Evolutionary conservation across 1,139 yeast genomes (phyloP).

Genomic region (Starmera stellimalicola): DNA sequence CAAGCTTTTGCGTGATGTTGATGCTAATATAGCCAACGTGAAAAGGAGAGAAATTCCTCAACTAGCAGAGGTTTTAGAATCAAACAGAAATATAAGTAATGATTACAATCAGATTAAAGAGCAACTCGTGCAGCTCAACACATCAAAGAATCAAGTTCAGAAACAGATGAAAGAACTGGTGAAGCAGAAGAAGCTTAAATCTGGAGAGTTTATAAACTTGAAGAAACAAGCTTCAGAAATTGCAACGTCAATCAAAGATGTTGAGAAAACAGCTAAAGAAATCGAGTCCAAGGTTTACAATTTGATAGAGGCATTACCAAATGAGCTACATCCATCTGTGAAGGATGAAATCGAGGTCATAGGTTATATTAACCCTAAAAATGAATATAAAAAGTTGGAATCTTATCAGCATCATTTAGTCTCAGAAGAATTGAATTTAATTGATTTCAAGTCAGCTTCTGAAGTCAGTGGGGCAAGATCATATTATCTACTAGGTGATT

Average conservation of each 20-base stretch:
- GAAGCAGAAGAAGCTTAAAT: background rate
- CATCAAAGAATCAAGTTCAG: conserved; percentile 5
- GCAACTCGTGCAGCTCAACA: background rate
- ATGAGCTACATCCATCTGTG: conserved; percentile 46
- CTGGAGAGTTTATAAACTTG: conserved; percentile 1
- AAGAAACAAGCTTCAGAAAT: conserved; percentile 10
- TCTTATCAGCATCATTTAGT: conserved; percentile 45
- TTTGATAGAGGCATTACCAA: conserved; percentile 56
- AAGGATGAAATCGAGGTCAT: conserved; percentile 39
- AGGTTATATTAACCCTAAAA: conserved; percentile 38
- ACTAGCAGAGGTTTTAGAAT: conserved; percentile 8
- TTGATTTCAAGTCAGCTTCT: conserved; percentile 69
- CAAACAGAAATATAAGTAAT: background rate
- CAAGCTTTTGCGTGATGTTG: conserved; percentile 32
- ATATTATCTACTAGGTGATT: conserved; percentile 80
- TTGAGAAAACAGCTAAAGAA: conserved; percentile 28
- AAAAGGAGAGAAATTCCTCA: conserved; percentile 32
- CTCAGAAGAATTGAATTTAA: conserved; percentile 48
- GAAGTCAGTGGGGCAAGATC: conserved; percentile 78
- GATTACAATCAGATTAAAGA: background rate
- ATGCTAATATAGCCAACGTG: conserved; percentile 36
- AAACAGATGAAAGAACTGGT: conserved; percentile 4
- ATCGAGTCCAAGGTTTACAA: conserved; percentile 30
- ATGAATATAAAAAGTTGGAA: conserved; percentile 7
- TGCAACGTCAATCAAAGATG: conserved; percentile 24